These are phyloP conservation scores for Colletotrichum filicis DNA, from an alignment of 2,329 filamentous ascomycete species.

Conservation along the genomic window DNA sequence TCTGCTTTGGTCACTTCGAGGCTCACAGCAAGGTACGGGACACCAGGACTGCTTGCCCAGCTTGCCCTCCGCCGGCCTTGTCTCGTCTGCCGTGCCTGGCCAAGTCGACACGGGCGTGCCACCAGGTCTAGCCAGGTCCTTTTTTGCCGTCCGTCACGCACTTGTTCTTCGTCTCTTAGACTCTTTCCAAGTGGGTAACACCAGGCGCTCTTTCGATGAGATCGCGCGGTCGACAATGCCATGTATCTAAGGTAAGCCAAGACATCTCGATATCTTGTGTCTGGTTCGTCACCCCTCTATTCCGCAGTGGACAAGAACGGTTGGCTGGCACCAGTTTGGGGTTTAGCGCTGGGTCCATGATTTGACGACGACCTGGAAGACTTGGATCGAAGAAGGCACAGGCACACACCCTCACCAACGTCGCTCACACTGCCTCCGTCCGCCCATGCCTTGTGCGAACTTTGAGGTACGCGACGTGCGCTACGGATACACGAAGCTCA, in stretches of 20 bases:
- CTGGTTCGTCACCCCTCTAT: conserved; percentile 1
- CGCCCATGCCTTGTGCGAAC: background rate
- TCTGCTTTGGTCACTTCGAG: background rate
- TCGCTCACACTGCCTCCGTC: background rate
- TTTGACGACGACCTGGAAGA: conserved; percentile 5
- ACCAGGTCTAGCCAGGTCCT: background rate
- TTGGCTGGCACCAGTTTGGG: conserved; percentile 17
- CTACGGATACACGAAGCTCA: background rate
- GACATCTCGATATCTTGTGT: background rate
- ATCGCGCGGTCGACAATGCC: background rate
- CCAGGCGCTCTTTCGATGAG: background rate
- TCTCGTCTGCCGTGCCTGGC: background rate
- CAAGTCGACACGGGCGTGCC: background rate
- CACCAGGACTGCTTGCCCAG: background rate
- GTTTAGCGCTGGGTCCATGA: conserved; percentile 27
- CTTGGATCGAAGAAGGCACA: conserved; percentile 8
- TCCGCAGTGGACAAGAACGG: conserved; percentile 8
- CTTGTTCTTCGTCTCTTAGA: background rate
- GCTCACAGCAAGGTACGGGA: background rate
- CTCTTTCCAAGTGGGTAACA: background rate
- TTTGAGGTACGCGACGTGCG: conserved; percentile 12
- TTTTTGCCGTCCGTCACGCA: background rate
- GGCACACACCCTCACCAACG: conserved; percentile 3
- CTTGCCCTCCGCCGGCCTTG: background rate
- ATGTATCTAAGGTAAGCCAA: background rate